Evolutionary conservation across 2,329 filamentous ascomycete genomes (phyloP).

Genomic region (Colletotrichum horii): DNA sequence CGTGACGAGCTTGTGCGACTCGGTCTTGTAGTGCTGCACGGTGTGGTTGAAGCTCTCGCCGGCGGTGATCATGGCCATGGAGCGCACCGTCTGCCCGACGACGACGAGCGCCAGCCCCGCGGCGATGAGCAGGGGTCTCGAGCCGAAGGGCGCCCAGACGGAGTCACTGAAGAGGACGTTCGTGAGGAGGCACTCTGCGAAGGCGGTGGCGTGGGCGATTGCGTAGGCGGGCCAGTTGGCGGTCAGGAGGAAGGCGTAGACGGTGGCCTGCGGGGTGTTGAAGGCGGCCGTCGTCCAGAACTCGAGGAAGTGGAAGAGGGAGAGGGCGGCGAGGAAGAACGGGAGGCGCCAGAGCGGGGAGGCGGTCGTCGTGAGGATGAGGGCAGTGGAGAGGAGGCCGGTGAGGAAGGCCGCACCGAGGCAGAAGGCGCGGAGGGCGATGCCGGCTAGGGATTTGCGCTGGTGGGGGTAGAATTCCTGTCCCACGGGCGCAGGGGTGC

Average conservation of each 20-base stretch:
- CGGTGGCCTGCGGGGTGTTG: constrained; percentile 76
- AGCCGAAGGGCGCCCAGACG: constrained; percentile 50
- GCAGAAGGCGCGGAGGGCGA: constrained; percentile 62
- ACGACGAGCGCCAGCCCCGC: constrained; percentile 69
- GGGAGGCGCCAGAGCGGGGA: constrained; percentile 65
- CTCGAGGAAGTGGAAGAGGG: constrained; percentile 93
- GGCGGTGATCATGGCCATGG: constrained; percentile 86
- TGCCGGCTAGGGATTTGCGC: constrained; percentile 63
- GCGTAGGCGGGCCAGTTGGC: constrained; percentile 87
- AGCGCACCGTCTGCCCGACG: constrained; percentile 77
- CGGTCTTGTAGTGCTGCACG: constrained; percentile 73
- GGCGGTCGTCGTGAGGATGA: constrained; percentile 39
- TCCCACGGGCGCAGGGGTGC: constrained; percentile 24
- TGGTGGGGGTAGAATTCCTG: constrained; percentile 49
- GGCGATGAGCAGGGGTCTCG: constrained; percentile 46
- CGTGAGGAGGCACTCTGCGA: constrained; percentile 73
- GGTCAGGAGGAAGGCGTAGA: constrained; percentile 81
- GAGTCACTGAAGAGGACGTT: constrained; percentile 58
- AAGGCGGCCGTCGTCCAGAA: constrained; percentile 88
- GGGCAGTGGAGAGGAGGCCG: constrained; percentile 35
- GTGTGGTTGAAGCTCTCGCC: constrained; percentile 92
- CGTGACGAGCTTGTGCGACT: constrained; percentile 81
- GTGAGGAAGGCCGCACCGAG: constrained; percentile 52
- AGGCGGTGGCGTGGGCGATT: constrained; percentile 78
- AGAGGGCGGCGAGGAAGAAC: constrained; percentile 72